Evolutionary conservation across 371 early-diverging fungal genomes (phyloP), one percentile per base, ranked within the genome.

Genomic region (Mucor irregularis): DNA sequence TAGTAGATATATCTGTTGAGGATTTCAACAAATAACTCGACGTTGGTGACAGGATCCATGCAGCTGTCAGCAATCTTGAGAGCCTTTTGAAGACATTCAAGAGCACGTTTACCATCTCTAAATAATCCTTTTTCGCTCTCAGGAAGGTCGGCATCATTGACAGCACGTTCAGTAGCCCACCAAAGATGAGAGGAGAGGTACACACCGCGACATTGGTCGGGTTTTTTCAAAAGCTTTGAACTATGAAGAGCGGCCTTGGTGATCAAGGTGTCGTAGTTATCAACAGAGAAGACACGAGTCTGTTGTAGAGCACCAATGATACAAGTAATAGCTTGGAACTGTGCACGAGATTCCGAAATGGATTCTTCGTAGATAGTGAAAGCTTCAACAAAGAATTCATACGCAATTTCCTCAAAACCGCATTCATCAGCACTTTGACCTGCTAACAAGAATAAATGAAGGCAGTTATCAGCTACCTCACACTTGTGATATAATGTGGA

Each of bases 341-440:
- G 96, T 4, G 88, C 87, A 53, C 85, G 81, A 34, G 92, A 91
- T 50, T 94, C 94, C 29, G 90, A 89, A 37, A 95, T 88, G 30
- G 85, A 80, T 63, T 95, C 93, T 68, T 96, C 97, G 69, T 94
- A 97, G 31, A 93, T 80, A 1, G 91, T 89, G 44, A 96, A 88
- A 8, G 96, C 95, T 77, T 94, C 90, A 5, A 93, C 94, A 69
- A 93, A 87, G 69, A 95, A 94, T 62, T 95, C 96, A 68, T 95
- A 94, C 5, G 88, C 85, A 10, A 90, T 77, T 50, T 94, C 94
- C 58, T 96, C 95, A 62, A 91, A 82, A 1, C 88, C 87, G 22
- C 83, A 80, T 61, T 88, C 87, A 60, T 90, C 88, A 4, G 94
- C 92, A 24, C 85, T 82, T 61, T 90, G 86, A 0, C 91, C 96